Conservation (phyloP, 768 basidiomycete genomes). For the Boletus reticuloceps region DNA sequence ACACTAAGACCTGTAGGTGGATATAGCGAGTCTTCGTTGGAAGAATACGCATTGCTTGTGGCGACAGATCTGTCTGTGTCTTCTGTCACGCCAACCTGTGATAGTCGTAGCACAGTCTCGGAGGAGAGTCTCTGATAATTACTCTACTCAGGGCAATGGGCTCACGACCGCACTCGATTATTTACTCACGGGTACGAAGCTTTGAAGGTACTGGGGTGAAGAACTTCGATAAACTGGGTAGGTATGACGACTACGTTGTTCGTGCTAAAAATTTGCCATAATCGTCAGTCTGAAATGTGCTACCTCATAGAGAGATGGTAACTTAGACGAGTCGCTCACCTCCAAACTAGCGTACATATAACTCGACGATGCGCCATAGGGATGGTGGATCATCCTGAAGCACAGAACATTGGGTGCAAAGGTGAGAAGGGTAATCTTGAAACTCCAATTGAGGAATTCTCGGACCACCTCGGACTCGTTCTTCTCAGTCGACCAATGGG, state of each 20-base stretch:
- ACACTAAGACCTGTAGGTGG: constrained; percentile 12
- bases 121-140: constrained; percentile 25
- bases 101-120: constrained; percentile 15
- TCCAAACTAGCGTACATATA: constrained; percentile 22
- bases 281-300: not conserved
- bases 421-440: not conserved
- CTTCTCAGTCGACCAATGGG: not conserved
- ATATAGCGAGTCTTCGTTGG: constrained; percentile 9
- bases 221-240: not conserved
- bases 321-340: constrained; percentile 10
- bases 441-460: not conserved
- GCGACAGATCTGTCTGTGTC: not conserved
- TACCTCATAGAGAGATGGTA: not conserved
- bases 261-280: constrained; percentile 8
- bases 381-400: constrained; percentile 29
- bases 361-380: constrained; percentile 27
- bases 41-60: not conserved
- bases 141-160: not conserved
- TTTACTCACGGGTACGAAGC: constrained; percentile 26
- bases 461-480: no score
- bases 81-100: constrained; percentile 11
- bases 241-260: not conserved
- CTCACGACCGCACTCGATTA: not conserved
- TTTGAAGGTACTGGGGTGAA: constrained; percentile 21
- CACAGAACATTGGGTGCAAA: constrained; percentile 17